Evolutionary conservation across 2,329 filamentous ascomycete species (phyloP).

Genomic region (Penicillium corylophilum): DNA sequence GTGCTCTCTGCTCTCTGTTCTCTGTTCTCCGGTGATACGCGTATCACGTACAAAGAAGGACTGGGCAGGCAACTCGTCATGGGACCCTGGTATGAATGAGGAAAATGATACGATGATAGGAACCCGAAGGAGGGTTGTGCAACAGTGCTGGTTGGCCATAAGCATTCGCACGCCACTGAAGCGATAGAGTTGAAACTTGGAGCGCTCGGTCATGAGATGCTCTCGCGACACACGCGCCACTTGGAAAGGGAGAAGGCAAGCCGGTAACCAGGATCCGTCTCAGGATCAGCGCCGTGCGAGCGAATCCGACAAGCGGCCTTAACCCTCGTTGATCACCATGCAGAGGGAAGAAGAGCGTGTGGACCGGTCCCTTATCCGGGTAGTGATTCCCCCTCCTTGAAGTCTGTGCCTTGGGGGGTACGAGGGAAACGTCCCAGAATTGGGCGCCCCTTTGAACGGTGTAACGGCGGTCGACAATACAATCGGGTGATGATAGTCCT

Average conservation of each 20-base stretch:
- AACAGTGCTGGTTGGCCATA: slow-evolving; percentile 16
- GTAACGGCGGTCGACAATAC: slow-evolving; percentile 6
- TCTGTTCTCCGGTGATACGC: neutral
- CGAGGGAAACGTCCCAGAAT: no score
- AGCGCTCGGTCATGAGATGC: slow-evolving; percentile 14
- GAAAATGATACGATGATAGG: slow-evolving; percentile 15
- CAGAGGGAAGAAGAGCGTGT: neutral
- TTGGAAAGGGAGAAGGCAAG: neutral
- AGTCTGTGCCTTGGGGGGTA: no score
- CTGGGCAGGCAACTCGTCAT: neutral
- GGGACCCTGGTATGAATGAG: slow-evolving; percentile 3
- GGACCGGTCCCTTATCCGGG: neutral
- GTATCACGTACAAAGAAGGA: neutral
- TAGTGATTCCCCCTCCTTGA: neutral
- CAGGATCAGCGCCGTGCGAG: slow-evolving; percentile 13
- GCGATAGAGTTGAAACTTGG: neutral
- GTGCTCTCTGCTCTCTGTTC: neutral
- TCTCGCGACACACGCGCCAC: neutral
- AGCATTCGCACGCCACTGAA: slow-evolving; percentile 17
- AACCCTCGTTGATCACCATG: slow-evolving; percentile 7
- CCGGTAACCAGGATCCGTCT: slow-evolving; percentile 1
- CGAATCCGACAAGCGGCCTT: slow-evolving; percentile 7
- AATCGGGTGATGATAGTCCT: neutral
- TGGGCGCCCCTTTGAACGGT: neutral
- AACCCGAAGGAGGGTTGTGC: slow-evolving; percentile 6